These are phyloP conservation scores for Biscogniauxia sp. DNA, from an alignment of 2,329 filamentous ascomycete genomes.

Conservation along the genomic window DNA sequence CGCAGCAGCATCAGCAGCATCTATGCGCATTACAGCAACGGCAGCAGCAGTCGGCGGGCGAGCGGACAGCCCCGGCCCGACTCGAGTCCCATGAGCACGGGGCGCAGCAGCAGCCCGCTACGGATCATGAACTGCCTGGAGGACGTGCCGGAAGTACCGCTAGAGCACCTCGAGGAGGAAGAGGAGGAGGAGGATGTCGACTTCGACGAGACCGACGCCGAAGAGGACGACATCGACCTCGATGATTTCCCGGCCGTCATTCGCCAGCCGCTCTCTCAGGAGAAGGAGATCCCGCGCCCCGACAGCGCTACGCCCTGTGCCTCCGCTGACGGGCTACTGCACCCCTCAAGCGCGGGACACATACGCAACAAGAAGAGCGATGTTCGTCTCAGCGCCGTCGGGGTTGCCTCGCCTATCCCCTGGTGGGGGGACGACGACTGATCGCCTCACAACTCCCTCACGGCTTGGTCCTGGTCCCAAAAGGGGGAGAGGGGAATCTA, in stretches of 20 bases:
- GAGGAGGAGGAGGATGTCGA: constrained; percentile 6
- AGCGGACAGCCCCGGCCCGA: constrained; percentile 18
- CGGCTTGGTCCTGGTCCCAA: too few species aligned
- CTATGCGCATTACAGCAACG: neutral
- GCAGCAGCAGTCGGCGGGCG: constrained; percentile 2
- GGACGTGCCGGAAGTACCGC: constrained; percentile 4
- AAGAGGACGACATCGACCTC: constrained; percentile 18
- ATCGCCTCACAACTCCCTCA: constrained; percentile 23
- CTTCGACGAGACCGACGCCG: neutral
- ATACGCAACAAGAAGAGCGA: constrained; percentile 36
- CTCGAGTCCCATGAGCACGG: constrained; percentile 20
- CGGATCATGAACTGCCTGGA: constrained; percentile 6
- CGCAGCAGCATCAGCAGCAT: constrained; percentile 11
- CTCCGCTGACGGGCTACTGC: constrained; percentile 14
- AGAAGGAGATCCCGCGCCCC: constrained; percentile 35
- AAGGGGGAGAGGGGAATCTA: too few species aligned
- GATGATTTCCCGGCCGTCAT: constrained; percentile 17
- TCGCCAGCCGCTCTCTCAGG: constrained; percentile 4
- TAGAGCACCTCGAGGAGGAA: constrained; percentile 1
- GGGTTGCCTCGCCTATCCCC: constrained; percentile 32
- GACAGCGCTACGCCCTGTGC: constrained; percentile 29
- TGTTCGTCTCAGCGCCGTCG: constrained; percentile 43
- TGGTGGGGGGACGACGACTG: constrained; percentile 44
- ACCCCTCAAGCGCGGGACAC: constrained; percentile 21
- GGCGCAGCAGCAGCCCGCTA: constrained; percentile 5